Evolutionary conservation across 208 protist species (phyloP).

Genomic region (Giardia muris): DNA sequence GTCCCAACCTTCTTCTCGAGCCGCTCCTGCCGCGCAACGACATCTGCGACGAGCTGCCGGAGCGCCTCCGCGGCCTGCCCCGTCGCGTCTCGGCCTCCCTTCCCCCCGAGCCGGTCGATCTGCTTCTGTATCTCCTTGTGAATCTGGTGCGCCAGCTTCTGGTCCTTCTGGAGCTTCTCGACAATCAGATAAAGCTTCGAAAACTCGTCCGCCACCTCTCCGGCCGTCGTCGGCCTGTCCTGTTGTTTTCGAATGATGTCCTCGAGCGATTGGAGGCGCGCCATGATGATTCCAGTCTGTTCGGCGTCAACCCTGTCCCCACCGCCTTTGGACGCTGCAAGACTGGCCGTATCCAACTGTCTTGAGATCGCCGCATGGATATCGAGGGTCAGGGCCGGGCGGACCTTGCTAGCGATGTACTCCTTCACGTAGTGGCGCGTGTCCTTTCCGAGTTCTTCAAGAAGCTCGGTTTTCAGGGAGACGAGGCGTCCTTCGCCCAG

Average conservation of each 20-base stretch:
- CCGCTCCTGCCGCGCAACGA: not conserved
- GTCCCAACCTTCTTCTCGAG: not conserved
- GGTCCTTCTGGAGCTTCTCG: not conserved
- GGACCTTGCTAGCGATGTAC: not conserved
- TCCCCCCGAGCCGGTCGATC: not conserved
- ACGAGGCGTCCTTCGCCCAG: not conserved
- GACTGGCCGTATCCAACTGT: not conserved
- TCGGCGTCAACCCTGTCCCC: not conserved
- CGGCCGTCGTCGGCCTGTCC: not conserved
- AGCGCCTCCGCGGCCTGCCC: not conserved
- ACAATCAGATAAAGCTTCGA: not conserved
- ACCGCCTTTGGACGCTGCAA: not conserved
- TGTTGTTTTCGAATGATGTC: too few species aligned
- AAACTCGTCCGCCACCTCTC: not conserved
- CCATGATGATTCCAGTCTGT: not conserved
- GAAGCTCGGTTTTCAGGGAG: not conserved
- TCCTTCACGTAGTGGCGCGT: not conserved
- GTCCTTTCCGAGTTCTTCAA: not conserved
- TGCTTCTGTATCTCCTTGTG: not conserved
- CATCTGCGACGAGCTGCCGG: not conserved
- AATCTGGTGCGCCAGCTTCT: not conserved
- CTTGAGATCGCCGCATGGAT: not conserved
- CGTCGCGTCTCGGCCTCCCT: not conserved
- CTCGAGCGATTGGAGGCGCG: not conserved
- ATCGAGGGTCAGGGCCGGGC: not conserved